phyloP scores from a whole-genome alignment of 176 grass and related monocot genomes.

The Secale cereale region DNA sequence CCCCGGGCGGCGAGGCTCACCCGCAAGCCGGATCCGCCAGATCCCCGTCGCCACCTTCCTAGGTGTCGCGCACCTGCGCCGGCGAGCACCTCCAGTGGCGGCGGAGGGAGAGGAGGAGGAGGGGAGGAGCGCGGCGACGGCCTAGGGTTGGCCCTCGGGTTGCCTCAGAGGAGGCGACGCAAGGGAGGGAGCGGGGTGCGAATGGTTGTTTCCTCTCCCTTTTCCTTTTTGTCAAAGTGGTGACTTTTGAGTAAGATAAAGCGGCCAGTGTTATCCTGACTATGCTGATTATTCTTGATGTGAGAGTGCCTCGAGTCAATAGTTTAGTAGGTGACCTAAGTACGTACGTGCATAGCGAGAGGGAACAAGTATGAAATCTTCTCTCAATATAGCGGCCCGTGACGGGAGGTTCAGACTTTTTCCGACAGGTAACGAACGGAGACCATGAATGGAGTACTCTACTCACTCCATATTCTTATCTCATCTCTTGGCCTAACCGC shows the following conservation, averaged over 20 bases:
- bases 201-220: background rate
- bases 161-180: too few species aligned
- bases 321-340: background rate
- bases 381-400: background rate
- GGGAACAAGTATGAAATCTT: background rate
- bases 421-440: background rate
- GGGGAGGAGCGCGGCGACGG: too few species aligned
- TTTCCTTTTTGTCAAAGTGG: background rate
- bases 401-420: background rate
- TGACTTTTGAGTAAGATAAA: background rate
- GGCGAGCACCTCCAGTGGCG: too few species aligned
- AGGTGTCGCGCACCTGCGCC: too few species aligned
- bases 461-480: background rate
- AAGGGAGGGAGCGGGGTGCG: too few species aligned
- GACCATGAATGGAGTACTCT: background rate
- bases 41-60: too few species aligned
- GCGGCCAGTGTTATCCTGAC: background rate
- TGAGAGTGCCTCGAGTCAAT: background rate
- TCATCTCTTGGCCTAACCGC: background rate
- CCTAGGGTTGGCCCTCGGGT: too few species aligned
- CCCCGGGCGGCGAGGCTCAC: too few species aligned
- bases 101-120: too few species aligned
- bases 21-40: too few species aligned
- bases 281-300: background rate
- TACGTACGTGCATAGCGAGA: background rate